A percentile compares a stretch with the other conserved stretches of the same genome.
Conservation (phyloP, 1,284 basidiomycete species). For the Melampsora americana region DNA sequence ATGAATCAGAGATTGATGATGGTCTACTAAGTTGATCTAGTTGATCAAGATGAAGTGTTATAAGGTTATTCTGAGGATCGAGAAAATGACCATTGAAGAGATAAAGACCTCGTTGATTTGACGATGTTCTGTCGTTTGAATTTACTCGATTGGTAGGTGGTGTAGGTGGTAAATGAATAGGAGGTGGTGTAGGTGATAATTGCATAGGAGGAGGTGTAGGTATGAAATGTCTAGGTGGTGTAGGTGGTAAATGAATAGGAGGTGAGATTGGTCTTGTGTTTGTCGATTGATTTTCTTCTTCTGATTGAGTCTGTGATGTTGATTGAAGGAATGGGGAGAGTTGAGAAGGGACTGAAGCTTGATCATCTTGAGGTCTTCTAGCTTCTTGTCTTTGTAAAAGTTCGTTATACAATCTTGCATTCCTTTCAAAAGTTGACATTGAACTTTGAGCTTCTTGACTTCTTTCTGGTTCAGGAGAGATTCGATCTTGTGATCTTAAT, state of each 20-base stretch:
- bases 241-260: too few species aligned
- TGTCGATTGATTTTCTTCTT: not conserved
- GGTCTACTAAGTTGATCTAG: not conserved
- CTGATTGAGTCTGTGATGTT: not conserved
- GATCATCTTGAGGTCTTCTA: too few species aligned
- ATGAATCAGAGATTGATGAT: not conserved
- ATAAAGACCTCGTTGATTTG: not conserved
- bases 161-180: conserved; percentile 7
- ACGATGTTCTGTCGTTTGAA: not conserved
- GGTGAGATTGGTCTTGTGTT: too few species aligned
- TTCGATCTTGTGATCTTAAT: too few species aligned
- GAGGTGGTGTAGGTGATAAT: too few species aligned
- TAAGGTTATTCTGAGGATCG: not conserved
- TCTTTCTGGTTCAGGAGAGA: too few species aligned
- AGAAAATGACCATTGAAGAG: not conserved
- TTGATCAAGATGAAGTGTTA: not conserved
- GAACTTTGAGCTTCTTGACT: not conserved
- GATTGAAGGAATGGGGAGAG: not conserved
- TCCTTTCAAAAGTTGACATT: not conserved
- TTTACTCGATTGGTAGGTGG: not conserved
- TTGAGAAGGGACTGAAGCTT: not conserved
- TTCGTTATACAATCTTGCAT: not conserved
- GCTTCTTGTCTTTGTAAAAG: too few species aligned
- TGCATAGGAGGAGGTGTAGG: too few species aligned
- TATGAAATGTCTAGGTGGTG: too few species aligned